Base-by-base conservation (phyloP, 2,329 filamentous ascomycete species). In the Neofusicoccum laricinum region DNA sequence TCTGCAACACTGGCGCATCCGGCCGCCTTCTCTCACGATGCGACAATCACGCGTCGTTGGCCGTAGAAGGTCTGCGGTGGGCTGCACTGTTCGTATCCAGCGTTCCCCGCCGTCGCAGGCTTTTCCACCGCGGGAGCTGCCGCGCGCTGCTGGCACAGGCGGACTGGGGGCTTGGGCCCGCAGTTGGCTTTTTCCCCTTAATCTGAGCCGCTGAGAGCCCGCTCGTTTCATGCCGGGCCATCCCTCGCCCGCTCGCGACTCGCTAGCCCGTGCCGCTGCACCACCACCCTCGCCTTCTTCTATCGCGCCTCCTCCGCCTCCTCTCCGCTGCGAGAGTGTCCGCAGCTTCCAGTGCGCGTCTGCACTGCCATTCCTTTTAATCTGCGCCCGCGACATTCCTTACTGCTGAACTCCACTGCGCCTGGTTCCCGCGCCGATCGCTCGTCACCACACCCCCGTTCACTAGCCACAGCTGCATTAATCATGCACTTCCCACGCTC, bases 281-380 rank as follows among this genome's bases (percentile, higher is more conserved):
- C 55, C 55, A 59, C 55, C 55, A 46, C 55, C 49, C 41, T 43
- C 55, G 40, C 41, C 55, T 40, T 59, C 55, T 61, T 61, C 58
- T 61, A 61, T 50, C 58, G 58, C 58, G 43, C 46, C 58, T 50
- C 38, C 61, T 45, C 48, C 38, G 40, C 62, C n/a, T 43, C 53
- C 41, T 48, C 45, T 41, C n/a, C 19, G 43, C 25, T 19, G 58
- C 58, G 45, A 49, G 58, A 59, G 58, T 41, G 45, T 61, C 58
- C 38, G 58, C 46, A 40, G 19, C 46, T 61, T 50, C n/a, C 19
- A 41, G 58, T 61, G 58, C 58, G 58, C 58, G 19, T 19, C 25
- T 61, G 58, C 58, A 61, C 58, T 49, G 43, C 45, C 58, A 50
- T 61, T 61, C 58, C 19, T 61, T 61, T 41, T 49, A 61, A 40